Conservation (phyloP, 2,329 filamentous ascomycete species). For the Hymenoscyphus repandus region DNA sequence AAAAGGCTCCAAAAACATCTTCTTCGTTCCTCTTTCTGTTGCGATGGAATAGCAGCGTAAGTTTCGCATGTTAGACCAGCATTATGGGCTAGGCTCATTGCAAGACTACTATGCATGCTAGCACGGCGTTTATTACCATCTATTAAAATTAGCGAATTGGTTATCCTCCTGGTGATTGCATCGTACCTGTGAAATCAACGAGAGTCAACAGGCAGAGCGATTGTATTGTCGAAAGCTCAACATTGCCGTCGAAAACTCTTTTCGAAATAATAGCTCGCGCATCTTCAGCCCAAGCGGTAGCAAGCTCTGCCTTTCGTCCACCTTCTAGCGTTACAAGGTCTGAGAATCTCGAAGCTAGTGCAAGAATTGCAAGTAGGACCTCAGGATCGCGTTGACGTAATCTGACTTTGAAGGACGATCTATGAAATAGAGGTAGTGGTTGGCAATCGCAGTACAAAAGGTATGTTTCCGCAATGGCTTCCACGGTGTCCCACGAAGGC, state of each 20-base stretch:
- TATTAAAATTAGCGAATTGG: slow-evolving; percentile 14
- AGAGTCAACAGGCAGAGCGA: slow-evolving; percentile 35
- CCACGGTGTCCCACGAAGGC: slow-evolving; percentile 36
- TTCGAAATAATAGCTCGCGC: slow-evolving; percentile 31
- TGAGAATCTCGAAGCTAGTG: slow-evolving; percentile 39
- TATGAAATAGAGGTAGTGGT: slow-evolving; percentile 42
- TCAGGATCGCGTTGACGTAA: slow-evolving; percentile 35
- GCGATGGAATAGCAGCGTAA: slow-evolving; percentile 10
- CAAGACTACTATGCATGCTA: slow-evolving; percentile 39
- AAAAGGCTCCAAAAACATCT: slow-evolving; percentile 33
- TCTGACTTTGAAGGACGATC: slow-evolving; percentile 36
- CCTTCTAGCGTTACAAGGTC: slow-evolving; percentile 19
- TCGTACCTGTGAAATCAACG: slow-evolving; percentile 34
- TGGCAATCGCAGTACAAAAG: slow-evolving; percentile 45
- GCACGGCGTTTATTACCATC: slow-evolving; percentile 42
- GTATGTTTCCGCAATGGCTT: slow-evolving; percentile 38
- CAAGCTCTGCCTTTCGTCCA: slow-evolving; percentile 22
- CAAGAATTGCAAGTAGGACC: slow-evolving; percentile 34
- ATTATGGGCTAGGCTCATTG: slow-evolving; percentile 40
- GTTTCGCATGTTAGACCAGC: slow-evolving; percentile 38
- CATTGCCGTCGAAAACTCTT: slow-evolving; percentile 32
- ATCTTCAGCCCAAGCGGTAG: slow-evolving; percentile 34
- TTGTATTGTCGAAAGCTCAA: slow-evolving; percentile 37
- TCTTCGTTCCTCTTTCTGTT: slow-evolving; percentile 28
- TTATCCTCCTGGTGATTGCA: background rate